Evolutionary conservation across 176 grass and related monocot species (phyloP).

Genomic region (Oryza glumipatula): DNA sequence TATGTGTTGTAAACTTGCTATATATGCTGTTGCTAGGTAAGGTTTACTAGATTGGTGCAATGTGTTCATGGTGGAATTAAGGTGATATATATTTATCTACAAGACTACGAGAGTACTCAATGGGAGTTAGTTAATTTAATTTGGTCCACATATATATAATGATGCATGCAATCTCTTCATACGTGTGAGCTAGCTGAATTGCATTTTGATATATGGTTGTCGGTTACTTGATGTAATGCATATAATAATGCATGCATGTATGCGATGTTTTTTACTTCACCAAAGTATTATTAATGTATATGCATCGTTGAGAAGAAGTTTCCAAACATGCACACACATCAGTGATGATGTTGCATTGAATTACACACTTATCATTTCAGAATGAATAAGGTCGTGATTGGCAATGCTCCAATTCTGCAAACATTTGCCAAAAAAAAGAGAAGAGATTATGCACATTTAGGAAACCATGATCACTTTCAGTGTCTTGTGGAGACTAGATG

Average conservation of each 20-base stretch:
- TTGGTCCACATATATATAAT: not conserved
- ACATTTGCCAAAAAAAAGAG: not conserved
- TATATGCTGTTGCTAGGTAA: slow-evolving; percentile 36
- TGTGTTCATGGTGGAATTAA: slow-evolving; percentile 35
- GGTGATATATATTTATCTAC: slow-evolving; percentile 15
- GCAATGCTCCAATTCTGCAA: not conserved
- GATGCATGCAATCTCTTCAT: slow-evolving; percentile 19
- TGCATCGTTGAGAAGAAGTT: not conserved
- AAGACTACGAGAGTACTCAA: not conserved
- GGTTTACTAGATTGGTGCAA: slow-evolving; percentile 38
- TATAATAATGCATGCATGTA: slow-evolving; percentile 3
- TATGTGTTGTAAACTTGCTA: slow-evolving; percentile 40
- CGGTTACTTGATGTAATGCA: not conserved
- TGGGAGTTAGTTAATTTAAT: slow-evolving; percentile 11
- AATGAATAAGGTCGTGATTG: slow-evolving; percentile 4
- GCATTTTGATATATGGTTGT: not conserved
- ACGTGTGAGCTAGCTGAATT: not conserved
- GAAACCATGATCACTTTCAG: not conserved
- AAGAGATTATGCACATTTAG: not conserved
- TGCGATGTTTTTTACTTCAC: not conserved
- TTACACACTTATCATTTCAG: slow-evolving; percentile 27
- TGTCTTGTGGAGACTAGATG: not conserved
- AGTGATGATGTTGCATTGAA: slow-evolving; percentile 28
- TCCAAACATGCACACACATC: not conserved
- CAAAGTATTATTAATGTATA: not conserved